These are phyloP conservation scores for Mortierella sp. DNA, from an alignment of 371 early-diverging fungal species.

Conservation along the genomic window DNA sequence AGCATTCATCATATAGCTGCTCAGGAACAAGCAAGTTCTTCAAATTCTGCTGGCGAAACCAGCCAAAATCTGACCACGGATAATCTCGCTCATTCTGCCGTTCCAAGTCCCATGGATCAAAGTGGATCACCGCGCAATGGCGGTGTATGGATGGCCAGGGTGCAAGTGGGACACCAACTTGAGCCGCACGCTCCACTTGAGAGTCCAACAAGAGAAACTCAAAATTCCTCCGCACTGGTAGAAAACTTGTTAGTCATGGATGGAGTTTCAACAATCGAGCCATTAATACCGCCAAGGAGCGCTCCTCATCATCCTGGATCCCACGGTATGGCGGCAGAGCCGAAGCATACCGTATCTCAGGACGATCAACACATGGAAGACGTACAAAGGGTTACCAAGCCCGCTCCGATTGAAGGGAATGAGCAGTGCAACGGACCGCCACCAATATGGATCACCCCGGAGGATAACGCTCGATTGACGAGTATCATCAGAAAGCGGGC, in stretches of 20 bases:
- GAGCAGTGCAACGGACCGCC: background rate
- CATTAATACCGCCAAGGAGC: background rate
- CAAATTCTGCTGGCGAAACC: no score
- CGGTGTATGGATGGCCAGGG: no score
- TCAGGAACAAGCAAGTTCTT: no score
- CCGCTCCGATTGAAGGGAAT: background rate
- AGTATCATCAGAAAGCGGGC: slow-evolving; percentile 17
- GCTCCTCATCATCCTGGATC: background rate
- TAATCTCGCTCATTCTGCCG: background rate
- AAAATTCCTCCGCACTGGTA: no score
- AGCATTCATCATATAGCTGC: no score
- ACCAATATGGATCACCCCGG: slow-evolving; percentile 4
- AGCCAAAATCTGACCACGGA: background rate
- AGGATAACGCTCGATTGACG: slow-evolving; percentile 22
- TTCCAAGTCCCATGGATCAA: no score
- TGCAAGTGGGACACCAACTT: no score
- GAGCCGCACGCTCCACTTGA: no score
- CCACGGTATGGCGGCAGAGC: background rate
- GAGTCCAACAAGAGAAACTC: no score
- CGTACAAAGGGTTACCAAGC: background rate
- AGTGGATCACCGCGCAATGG: no score
- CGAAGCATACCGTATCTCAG: background rate
- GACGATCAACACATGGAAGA: background rate
- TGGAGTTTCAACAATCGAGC: background rate
- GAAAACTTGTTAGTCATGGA: no score